Evolutionary conservation across 345 rosid genomes (phyloP).

Genomic region (Aurinia saxatilis): DNA sequence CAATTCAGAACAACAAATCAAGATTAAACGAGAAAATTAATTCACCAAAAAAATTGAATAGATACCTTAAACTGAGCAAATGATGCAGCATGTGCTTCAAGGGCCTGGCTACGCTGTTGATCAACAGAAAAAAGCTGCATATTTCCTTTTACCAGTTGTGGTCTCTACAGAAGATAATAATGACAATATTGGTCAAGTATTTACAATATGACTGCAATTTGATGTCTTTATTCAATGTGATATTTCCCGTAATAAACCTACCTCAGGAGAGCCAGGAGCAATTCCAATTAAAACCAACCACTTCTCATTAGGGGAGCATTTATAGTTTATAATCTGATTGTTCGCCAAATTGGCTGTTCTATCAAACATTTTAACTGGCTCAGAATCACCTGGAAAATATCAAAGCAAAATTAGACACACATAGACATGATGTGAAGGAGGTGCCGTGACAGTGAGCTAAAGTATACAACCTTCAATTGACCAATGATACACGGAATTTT

Average conservation of each 20-base stretch:
- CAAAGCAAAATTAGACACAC: constrained; percentile 5
- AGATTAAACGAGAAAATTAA: constrained; percentile 2
- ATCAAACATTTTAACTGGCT: constrained; percentile 93
- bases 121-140: constrained; percentile 95
- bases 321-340: constrained; percentile 95
- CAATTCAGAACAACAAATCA: constrained; percentile 1
- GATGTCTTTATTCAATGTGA: constrained; percentile 5
- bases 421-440: constrained; percentile 1
- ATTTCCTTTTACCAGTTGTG: constrained; percentile 87
- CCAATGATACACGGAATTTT: constrained; percentile 91
- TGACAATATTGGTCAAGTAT: background rate
- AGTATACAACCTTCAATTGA: constrained; percentile 73
- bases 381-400: constrained; percentile 70
- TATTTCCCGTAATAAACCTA: constrained; percentile 21
- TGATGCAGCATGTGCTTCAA: constrained; percentile 99
- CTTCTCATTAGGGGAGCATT: constrained; percentile 90
- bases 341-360: constrained; percentile 86
- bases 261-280: constrained; percentile 98
- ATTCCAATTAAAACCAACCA: constrained; percentile 98
- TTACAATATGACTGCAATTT: background rate
- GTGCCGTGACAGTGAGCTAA: background rate
- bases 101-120: constrained; percentile 98
- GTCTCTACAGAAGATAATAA: constrained; percentile 42
- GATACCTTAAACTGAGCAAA: constrained; percentile 83
- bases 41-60: background rate